Conservation (phyloP, 148 eudicot genomes). For the Rhododendron griersonianum region DNA sequence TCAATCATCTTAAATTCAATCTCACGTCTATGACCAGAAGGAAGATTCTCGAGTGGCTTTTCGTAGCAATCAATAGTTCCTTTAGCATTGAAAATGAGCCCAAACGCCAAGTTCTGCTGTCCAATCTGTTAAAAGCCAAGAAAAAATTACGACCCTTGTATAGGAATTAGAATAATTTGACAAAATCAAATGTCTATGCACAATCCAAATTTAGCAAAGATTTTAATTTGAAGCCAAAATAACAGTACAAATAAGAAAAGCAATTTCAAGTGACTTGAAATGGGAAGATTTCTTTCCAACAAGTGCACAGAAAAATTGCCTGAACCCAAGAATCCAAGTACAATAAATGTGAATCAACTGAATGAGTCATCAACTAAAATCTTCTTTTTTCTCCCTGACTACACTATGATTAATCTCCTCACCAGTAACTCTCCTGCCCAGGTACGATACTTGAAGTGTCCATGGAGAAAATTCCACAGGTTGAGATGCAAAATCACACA, state of each 20-base stretch:
- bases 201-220: not conserved
- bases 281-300: not conserved
- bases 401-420: not conserved
- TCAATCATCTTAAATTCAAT: conserved; percentile 78
- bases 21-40: conserved; percentile 51
- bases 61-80: conserved; percentile 69
- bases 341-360: not conserved
- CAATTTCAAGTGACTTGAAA: not conserved
- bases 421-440: not conserved
- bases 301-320: not conserved
- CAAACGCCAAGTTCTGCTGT: conserved; percentile 60
- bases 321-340: not conserved
- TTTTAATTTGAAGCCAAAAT: not conserved
- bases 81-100: conserved; percentile 68
- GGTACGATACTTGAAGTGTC: not conserved
- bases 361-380: not conserved
- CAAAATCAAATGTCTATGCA: not conserved
- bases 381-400: not conserved
- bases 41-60: conserved; percentile 48
- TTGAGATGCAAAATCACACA: too few species aligned
- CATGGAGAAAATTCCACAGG: not conserved
- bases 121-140: conserved; percentile 47
- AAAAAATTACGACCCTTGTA: not conserved
- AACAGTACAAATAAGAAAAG: not conserved
- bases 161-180: not conserved